Base-by-base conservation (phyloP, 2,329 filamentous ascomycete genomes). In the Raffaelea deltoideospora region DNA sequence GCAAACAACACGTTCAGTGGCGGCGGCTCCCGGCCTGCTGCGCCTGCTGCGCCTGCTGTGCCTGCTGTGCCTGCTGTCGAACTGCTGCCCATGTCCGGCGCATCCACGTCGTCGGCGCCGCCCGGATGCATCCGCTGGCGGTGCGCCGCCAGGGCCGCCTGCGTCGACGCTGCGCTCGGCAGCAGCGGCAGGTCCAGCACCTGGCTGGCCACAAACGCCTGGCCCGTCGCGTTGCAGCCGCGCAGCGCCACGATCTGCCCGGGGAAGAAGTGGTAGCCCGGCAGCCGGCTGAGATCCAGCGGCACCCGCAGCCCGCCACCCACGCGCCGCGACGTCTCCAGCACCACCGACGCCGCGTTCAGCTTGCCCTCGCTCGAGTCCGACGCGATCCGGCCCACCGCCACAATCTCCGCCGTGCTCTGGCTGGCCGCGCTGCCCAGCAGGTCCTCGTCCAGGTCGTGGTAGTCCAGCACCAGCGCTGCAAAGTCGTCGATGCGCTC, bases 401-500 rank as follows among this genome's bases (percentile, higher is more conserved):
- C 86, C 17, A 96, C 74, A 26, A 96, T 75, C 50, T 94, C 85
- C 18, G 74, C 78, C 2, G 85, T 92, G 45, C 83, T 83, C 54
- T 92, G 81, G 37, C 71, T 76, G 18, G 84, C 82, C 11, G 90
- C 85, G 53, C 83, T 94, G 33, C 87, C 87, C 54, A 98, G 92
- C 0, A 74, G 79, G 15, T 72, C 70, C 41, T 90, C 79, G 15
- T 90, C 82, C 6, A 94, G 63, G 13, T 71, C 64, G 55, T 93
- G 73, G 45, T 86, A 66, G 38, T 79, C 72, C 57, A 83, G 76
- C 5, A 93, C 66, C 2, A 86, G 56, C n/a, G 64, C 61, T 41
- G 75, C 68, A 50, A 95, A 94, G 43, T 87, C 85, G 48, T 96
- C 86, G 61, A 98, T 95, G 48, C 86, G 72, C 57, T 96, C 88